Evolutionary conservation across 176 grass and related monocot genomes (phyloP), one percentile per base, ranked within the genome.

Genomic region (Musa itinerans): DNA sequence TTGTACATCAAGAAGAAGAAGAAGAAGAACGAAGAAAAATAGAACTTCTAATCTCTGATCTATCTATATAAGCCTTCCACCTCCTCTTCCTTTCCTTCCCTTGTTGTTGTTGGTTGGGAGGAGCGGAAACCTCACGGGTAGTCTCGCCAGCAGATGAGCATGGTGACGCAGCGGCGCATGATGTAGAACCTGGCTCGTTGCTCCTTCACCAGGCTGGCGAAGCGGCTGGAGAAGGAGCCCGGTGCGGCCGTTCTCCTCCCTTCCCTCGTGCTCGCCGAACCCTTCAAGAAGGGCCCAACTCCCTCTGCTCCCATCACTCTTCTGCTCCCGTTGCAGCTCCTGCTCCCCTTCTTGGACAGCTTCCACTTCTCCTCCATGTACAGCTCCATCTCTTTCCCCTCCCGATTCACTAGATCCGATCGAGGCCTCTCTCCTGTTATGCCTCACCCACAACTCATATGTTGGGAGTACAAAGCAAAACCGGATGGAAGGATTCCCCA

Each of bases 101-200:
- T 2, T 17, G 13, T 17, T 17, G 13, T 17, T 17, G 17, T 15
- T 9, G 57, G 34, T 6, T 43, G 34, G 34, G 34, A 43, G 34
- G 34, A 43, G 34, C 34, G 34, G 34, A 43, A 6, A 43, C 10
- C 3, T 68, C 13, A 68, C 2, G 65, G 65, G 23, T 3, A 76
- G 65, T 89, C 76, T 15, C 79, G 69, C 86, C 86, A 82, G 81
- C 86, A 89, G 12, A 69, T 76, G 10, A 85, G 86, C 86, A 89
- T 89, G 79, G 83, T 22, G 76, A 88, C 79, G 82, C 86, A 88
- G 57, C 86, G 86, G 75, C 86, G 82, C 71, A 78, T 62, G 82
- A 88, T 85, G 82, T 88, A 88, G 65, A 88, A 75, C 71, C 82
- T 64, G 22, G 70, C 82, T 16, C 86, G 74, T 62, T 84, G 74